Conservation (phyloP, 805 yeast genomes). For the Hermanozyma aechmeae region DNA sequence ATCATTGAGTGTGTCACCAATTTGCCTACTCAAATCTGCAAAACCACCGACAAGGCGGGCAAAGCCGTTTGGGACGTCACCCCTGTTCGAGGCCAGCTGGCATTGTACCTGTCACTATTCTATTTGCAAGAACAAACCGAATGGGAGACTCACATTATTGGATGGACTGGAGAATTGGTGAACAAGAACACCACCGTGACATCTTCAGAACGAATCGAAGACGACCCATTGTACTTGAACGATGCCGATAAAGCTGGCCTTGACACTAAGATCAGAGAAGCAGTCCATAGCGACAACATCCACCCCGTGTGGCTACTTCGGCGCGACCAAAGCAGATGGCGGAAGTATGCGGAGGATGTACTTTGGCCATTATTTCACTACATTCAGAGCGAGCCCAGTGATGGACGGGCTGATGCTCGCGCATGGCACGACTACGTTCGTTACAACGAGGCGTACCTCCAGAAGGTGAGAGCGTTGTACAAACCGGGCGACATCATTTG, state of each 20-base stretch:
- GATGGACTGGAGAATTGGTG: slow-evolving; percentile 90
- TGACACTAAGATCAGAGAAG: slow-evolving; percentile 37
- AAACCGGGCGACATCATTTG: slow-evolving; percentile 85
- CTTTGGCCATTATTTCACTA: slow-evolving; percentile 96
- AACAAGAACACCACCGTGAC: slow-evolving; percentile 15
- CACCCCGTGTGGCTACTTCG: slow-evolving; percentile 88
- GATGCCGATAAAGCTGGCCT: slow-evolving; percentile 45
- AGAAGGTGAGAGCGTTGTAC: slow-evolving; percentile 63
- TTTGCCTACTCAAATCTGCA: slow-evolving; percentile 54
- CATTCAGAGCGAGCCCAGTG: slow-evolving; percentile 67
- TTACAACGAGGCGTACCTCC: slow-evolving; percentile 85
- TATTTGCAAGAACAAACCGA: slow-evolving; percentile 54
- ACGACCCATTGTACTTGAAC: slow-evolving; percentile 53
- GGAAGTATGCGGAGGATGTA: slow-evolving; percentile 80
- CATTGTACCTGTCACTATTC: slow-evolving; percentile 67
- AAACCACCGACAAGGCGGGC: slow-evolving; percentile 19
- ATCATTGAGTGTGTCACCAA: slow-evolving; percentile 59
- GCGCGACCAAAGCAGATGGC: slow-evolving; percentile 74
- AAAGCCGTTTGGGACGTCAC: slow-evolving; percentile 48
- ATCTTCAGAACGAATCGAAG: slow-evolving; percentile 26
- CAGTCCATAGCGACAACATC: slow-evolving; percentile 40
- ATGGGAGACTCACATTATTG: slow-evolving; percentile 85
- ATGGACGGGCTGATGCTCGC: slow-evolving; percentile 58
- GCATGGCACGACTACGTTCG: slow-evolving; percentile 85
- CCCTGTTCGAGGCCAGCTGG: slow-evolving; percentile 73